Evolutionary conservation across 306 rosid genomes (phyloP), one percentile per base, ranked within the genome.

Genomic region (Pachyrhizus erosus): DNA sequence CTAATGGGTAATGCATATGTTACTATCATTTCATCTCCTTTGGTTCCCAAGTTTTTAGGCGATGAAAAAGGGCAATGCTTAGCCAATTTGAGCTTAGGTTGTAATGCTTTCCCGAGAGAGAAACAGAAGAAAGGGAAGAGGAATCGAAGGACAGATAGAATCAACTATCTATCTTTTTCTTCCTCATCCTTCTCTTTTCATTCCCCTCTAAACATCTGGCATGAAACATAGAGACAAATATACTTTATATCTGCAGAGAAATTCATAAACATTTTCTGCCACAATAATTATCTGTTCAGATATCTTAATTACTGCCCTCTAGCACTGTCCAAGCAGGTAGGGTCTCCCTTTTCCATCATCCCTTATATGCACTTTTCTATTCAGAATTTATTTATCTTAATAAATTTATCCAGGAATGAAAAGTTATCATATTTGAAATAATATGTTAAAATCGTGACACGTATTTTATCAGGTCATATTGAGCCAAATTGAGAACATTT

Each of bases 21-120:
- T 10, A 58, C n/a, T 64, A 48, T 79, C 23, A 60, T 48, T 60
- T 29, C 2, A 84, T 73, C 15, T 82, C 79, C 23, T 64, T 20
- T 39, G 79, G 57, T 39, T 81, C 75, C 90, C 91, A 83, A 37
- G 29, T 88, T 89, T 86, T 84, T 5, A 45, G 76, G 88, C 95
- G 70, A 75, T 52, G 77, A 88, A 67, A 55, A 46, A 67, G 93
- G 90, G 20, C 0, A 79, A 83, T 78, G 83, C 55, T 70, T 31
- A 82, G 61, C 83, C 74, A 82, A 82, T 49, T 77, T 76, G 86
- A 81, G 82, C 51, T 61, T 66, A 18, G 69, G 18, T 23, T 80
- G 69, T 23, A 69, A 76, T 76, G 79, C 71, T 68, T 77, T 17
- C 18, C 40, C 18, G 5, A 45, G 11, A 37, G 74, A 85, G 78